phyloP scores from a whole-genome alignment of 371 early-diverging fungal genomes.

The Choanephora cucurbitarum region DNA sequence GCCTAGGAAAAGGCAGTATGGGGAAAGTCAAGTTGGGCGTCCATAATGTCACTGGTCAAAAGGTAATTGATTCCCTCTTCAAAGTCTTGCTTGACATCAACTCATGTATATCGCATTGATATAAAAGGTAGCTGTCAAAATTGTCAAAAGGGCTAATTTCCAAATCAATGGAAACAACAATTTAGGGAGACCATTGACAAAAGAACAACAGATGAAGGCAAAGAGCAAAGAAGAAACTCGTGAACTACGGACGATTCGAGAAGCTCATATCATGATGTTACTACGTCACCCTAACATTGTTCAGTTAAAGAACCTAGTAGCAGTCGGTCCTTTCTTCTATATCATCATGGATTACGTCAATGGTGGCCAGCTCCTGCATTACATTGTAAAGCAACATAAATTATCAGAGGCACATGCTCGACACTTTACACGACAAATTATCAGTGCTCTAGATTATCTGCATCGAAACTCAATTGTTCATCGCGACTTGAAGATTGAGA shows the following conservation, averaged over 20 bases:
- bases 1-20: constrained; percentile 40
- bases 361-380: constrained; percentile 87
- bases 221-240: constrained; percentile 63
- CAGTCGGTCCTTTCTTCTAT: constrained; percentile 78
- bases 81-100: too few species aligned
- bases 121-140: constrained; percentile 42
- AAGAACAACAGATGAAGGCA: constrained; percentile 21
- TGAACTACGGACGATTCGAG: constrained; percentile 89
- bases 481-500: constrained; percentile 96
- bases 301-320: constrained; percentile 79
- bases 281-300: constrained; percentile 91
- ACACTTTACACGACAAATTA: constrained; percentile 91
- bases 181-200: constrained; percentile 10
- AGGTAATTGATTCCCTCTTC: constrained; percentile 23
- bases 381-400: constrained; percentile 84
- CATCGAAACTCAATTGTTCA: constrained; percentile 97
- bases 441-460: constrained; percentile 89
- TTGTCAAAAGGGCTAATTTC: constrained; percentile 40
- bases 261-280: constrained; percentile 89
- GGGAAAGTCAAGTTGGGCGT: constrained; percentile 48
- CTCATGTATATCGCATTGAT: too few species aligned
- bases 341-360: constrained; percentile 93
- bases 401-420: constrained; percentile 88
- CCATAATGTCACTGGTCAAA: constrained; percentile 41
- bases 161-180: constrained; percentile 16